Percentiles rank a stretch among this genome's conserved stretches.
phyloP scores from a whole-genome alignment of 768 basidiomycete species.

The Lentinula aciculospora region DNA sequence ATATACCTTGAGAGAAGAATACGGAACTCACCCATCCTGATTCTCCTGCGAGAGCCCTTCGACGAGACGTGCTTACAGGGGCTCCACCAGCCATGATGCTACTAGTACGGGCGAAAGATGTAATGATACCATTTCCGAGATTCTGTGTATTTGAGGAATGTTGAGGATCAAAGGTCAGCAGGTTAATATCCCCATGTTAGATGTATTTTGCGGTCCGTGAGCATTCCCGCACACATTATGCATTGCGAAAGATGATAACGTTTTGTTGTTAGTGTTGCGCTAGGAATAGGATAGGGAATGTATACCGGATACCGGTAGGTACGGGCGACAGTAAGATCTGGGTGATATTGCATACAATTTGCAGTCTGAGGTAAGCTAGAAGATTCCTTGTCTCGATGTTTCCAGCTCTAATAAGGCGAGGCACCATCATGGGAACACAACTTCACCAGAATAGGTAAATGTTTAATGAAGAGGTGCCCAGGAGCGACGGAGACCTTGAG shows the following conservation, averaged over 20 bases:
- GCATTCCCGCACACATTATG: neutral
- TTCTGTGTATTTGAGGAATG: neutral
- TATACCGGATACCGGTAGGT: neutral
- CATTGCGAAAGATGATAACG: neutral
- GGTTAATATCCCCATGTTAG: neutral
- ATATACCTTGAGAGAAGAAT: too few relatives aligned
- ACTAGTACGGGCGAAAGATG: neutral
- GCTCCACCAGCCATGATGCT: constrained; percentile 45
- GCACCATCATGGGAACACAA: too few relatives aligned
- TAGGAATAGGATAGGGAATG: neutral
- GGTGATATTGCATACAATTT: too few relatives aligned
- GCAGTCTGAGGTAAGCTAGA: too few relatives aligned
- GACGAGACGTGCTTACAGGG: constrained; percentile 36
- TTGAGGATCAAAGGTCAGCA: neutral
- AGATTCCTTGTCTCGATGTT: too few relatives aligned
- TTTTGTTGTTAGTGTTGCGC: neutral
- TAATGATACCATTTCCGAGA: neutral
- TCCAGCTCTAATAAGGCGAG: too few relatives aligned
- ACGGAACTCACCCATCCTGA: constrained; percentile 55
- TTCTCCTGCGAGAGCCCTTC: constrained; percentile 51
- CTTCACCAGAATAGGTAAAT: too few relatives aligned
- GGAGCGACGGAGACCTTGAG: too few relatives aligned
- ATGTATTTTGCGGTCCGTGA: neutral
- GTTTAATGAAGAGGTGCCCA: too few relatives aligned
- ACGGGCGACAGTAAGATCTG: neutral